Evolutionary conservation across 2,329 filamentous ascomycete genomes (phyloP), one percentile per base, ranked within the genome.

Genomic region (Aspergillus brasiliensis): DNA sequence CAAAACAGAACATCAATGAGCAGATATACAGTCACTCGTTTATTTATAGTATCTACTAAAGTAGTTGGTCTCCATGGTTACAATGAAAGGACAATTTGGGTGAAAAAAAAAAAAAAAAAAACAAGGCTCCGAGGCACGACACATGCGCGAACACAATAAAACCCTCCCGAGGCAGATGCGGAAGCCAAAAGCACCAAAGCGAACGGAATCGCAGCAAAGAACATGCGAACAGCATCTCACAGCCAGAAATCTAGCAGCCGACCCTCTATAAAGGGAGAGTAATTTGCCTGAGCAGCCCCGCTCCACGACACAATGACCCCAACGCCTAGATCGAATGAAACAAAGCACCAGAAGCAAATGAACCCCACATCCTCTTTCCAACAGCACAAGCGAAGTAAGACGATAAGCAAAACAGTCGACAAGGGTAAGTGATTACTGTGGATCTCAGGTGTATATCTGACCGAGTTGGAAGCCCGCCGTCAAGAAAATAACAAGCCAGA

Each of bases 11-110:
- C 25, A n/a, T n/a, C 25, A 28, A n/a, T 55, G n/a, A 17, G 10
- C 19, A 40, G 2, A 1, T 40, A 38, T 40, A 40, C 21, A 53
- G 5, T 3, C n/a, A 10, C 53, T 56, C 54, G 42, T 62, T 57
- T 53, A 61, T 62, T 59, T 58, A 65, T 61, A 59, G 57, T 66
- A 65, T 65, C 61, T 64, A 66, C 64, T 57, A 56, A 55, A 48
- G 54, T 59, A 40, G 13, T 42, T 58, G 27, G 37, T 53, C 31
- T 53, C 34, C 51, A 54, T 44, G 42, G 28, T 51, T 58, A 52
- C 40, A 56, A 49, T 52, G 57, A 62, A 62, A 58, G 60, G 28
- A 53, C 60, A 64, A 55, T 55, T 55, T 49, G 46, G 46, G 46
- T 49, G 15, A 21, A 21, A 49, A n/a, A n/a, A n/a, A n/a, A n/a